A percentile compares a stretch with the other conserved stretches of the same genome.
These are phyloP conservation scores for Adansonia rubrostipa DNA, from an alignment of 441 rosid species.

Conservation along the genomic window DNA sequence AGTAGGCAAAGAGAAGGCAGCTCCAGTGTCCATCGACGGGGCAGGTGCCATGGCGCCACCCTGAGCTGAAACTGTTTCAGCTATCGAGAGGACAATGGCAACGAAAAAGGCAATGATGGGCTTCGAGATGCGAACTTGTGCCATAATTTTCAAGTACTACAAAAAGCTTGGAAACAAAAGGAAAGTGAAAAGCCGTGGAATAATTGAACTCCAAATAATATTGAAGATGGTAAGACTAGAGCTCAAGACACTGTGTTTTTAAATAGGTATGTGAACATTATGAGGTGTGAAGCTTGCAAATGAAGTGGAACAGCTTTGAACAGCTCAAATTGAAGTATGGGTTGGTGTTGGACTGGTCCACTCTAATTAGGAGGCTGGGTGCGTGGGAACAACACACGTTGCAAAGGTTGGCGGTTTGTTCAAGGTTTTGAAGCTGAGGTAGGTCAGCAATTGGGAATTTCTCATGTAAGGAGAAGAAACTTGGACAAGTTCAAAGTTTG, in stretches of 20 bases:
- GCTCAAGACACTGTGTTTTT: background rate
- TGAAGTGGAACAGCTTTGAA: constrained; percentile 1
- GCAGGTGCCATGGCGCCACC: constrained; percentile 22
- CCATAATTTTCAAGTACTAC: background rate
- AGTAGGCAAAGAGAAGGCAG: constrained; percentile 32
- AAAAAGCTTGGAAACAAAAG: background rate
- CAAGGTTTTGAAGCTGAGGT: too few species aligned
- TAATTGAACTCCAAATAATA: background rate
- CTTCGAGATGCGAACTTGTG: background rate
- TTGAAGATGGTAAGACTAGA: background rate
- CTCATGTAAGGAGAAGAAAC: too few species aligned
- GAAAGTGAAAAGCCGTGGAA: background rate
- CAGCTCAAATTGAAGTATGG: constrained; percentile 2
- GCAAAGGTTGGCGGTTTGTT: too few species aligned
- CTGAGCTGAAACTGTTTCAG: constrained; percentile 1
- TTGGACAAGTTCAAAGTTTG: too few species aligned
- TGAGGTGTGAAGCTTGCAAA: background rate
- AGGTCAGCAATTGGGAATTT: too few species aligned
- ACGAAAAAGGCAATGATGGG: background rate
- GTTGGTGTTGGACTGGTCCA: constrained; percentile 1
- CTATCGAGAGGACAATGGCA: constrained; percentile 6
- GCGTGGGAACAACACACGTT: too few species aligned
- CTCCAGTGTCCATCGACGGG: constrained; percentile 34
- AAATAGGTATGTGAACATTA: background rate
- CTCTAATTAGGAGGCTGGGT: background rate